These are phyloP conservation scores for Lippia alba DNA, from an alignment of 305 asterid genomes.

Conservation along the genomic window DNA sequence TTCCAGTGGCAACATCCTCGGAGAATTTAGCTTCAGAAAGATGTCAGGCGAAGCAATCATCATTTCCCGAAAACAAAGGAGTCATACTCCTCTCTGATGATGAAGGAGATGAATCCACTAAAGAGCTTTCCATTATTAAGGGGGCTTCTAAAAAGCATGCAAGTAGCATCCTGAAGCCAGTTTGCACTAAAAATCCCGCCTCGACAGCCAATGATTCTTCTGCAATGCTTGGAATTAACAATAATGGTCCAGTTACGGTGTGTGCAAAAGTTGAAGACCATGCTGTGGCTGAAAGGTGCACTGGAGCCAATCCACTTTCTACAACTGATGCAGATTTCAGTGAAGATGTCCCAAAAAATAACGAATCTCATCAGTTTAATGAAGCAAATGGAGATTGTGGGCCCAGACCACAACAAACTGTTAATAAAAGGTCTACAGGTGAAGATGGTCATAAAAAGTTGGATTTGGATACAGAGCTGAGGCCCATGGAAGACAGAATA, in stretches of 20 bases:
- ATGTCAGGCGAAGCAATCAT: slow-evolving; percentile 41
- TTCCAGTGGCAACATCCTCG: slow-evolving; percentile 22
- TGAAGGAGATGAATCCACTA: slow-evolving; percentile 49
- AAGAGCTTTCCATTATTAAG: slow-evolving; percentile 42
- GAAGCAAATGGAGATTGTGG: slow-evolving; percentile 37
- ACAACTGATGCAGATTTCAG: background rate
- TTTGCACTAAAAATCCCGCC: slow-evolving; percentile 34
- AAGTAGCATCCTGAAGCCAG: slow-evolving; percentile 32
- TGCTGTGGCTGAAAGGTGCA: slow-evolving; percentile 37
- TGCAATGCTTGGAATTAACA: slow-evolving; percentile 32
- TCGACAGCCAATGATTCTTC: slow-evolving; percentile 26
- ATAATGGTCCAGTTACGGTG: slow-evolving; percentile 39
- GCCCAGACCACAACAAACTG: slow-evolving; percentile 43
- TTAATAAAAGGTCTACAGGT: slow-evolving; percentile 44
- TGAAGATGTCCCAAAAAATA: background rate
- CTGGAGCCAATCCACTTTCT: slow-evolving; percentile 1
- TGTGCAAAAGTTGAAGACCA: slow-evolving; percentile 50
- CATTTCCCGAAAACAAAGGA: slow-evolving; percentile 40
- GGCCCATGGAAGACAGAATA: slow-evolving; percentile 50
- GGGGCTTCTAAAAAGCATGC: slow-evolving; percentile 39
- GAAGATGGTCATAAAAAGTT: slow-evolving; percentile 44
- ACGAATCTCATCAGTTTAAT: slow-evolving; percentile 31
- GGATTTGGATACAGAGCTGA: slow-evolving; percentile 53
- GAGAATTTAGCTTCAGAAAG: slow-evolving; percentile 39
- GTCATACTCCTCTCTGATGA: slow-evolving; percentile 70